Evolutionary conservation across 495 filamentous ascomycete species (phyloP).

Genomic region (Penicillium diatomitis): DNA sequence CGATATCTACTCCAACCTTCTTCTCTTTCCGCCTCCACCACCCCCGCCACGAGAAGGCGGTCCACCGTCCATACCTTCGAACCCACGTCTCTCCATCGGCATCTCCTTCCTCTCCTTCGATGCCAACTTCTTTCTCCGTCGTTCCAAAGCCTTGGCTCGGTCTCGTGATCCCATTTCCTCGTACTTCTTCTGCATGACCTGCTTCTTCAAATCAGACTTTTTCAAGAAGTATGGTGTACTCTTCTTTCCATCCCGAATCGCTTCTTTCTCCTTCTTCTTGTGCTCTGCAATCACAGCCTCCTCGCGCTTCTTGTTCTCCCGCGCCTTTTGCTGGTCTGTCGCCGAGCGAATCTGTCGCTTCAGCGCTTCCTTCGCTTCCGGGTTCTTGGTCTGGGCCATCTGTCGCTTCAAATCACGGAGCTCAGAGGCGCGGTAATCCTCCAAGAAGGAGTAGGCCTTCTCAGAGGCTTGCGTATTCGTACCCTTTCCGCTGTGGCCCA

Average conservation of each 20-base stretch:
- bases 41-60: constrained; percentile 2
- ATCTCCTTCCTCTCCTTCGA: constrained; percentile 72
- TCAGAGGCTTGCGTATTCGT: constrained; percentile 40
- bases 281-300: constrained; percentile 59
- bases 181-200: constrained; percentile 68
- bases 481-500: constrained; percentile 20
- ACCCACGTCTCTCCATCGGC: constrained; percentile 54
- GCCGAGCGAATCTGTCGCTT: constrained; percentile 58
- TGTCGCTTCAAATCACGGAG: constrained; percentile 60
- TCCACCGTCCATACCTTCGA: constrained; percentile 14
- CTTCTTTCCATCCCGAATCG: constrained; percentile 78
- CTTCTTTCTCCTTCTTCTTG: constrained; percentile 70
- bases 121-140: constrained; percentile 74
- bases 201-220: constrained; percentile 80
- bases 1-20: constrained; percentile 21
- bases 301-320: constrained; percentile 56
- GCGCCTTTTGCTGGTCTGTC: constrained; percentile 59
- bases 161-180: constrained; percentile 71
- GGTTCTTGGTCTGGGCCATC: constrained; percentile 57
- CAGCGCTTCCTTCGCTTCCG: constrained; percentile 50
- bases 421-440: constrained; percentile 74
- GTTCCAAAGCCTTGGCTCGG: constrained; percentile 69
- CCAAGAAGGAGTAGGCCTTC: constrained; percentile 74
- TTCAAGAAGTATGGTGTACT: constrained; percentile 90
- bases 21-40: constrained; percentile 24